Evolutionary conservation across 2,329 filamentous ascomycete genomes (phyloP), one percentile per base, ranked within the genome.

Genomic region (Simplicillium aogashimaense): DNA sequence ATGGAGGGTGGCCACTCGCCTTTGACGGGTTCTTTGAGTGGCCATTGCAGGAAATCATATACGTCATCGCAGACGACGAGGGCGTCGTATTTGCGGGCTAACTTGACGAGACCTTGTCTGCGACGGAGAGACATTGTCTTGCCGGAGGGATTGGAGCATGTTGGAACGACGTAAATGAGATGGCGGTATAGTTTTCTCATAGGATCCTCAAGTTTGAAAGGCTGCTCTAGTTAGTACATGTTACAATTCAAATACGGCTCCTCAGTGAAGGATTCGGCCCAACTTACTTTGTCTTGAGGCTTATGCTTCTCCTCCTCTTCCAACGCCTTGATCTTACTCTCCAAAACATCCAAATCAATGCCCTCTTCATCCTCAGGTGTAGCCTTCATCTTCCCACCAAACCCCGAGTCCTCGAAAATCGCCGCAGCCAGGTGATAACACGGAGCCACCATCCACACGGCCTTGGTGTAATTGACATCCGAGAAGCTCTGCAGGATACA

Each of bases 31-130:
- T 53, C 38, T 35, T 63, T 54, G 1, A 66, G 51, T 3, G 76
- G 73, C 86, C 88, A 95, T 56, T 89, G 84, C 5, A 97, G 69
- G 48, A 90, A 83, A 58, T 97, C 90, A 56, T 98, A 98, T 9
- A 97, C 88, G 58, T 98, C 92, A 62, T 97, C 90, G 37, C 77
- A 77, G 20, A 95, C 71, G 41, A 95, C 62, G n/a, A 97, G 71
- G 7, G 86, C 86, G 57, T 97, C 81, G 56, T 83, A 78, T 43
- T 79, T 69, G 42, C 90, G 74, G 1, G 90, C 90, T 7, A 95
- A 61, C n/a, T 67, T 65, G 17, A 97, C 78, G 4, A 97, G 70
- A 10, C 67, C 67, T 46, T 79, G 64, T 3, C 92, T 75, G 20
- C 83, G 74, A 14, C 61, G 56, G 3, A 87, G 59, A 12, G 81